Conservation (phyloP, 108 stramenopile genomes). For the Aurantiochytrium sp. region DNA sequence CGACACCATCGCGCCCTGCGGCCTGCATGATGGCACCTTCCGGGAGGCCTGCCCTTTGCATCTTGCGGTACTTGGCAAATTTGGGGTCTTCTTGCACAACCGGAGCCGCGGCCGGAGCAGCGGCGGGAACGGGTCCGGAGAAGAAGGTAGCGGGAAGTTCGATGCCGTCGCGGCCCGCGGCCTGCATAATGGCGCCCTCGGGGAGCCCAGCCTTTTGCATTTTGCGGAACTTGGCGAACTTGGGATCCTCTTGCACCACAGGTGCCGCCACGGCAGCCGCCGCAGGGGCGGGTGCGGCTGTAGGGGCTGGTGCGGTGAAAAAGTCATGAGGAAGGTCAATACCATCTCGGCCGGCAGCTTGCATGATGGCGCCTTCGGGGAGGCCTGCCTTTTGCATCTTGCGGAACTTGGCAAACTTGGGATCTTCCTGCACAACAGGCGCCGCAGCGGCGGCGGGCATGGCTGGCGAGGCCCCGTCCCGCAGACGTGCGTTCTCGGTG, state of each 20-base stretch:
- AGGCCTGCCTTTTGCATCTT: constrained; percentile 17
- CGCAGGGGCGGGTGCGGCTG: neutral
- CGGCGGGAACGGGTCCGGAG: neutral
- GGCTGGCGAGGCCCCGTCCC: neutral
- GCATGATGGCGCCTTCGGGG: neutral
- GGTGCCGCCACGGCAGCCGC: neutral
- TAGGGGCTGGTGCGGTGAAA: neutral
- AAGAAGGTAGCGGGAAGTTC: neutral
- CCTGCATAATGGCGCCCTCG: neutral
- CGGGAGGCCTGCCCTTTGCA: neutral
- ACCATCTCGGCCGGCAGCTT: neutral
- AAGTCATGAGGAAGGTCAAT: neutral
- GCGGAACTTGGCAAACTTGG: neutral
- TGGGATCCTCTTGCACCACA: neutral
- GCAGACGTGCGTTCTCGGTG: neutral
- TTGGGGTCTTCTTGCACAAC: constrained; percentile 2
- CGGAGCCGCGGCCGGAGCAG: neutral
- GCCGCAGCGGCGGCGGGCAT: neutral
- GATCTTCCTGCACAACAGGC: constrained; percentile 1
- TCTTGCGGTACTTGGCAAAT: neutral
- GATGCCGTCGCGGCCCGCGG: neutral
- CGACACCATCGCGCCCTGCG: neutral
- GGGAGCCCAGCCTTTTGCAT: constrained; percentile 6
- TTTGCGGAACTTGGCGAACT: neutral
- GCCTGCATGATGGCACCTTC: neutral